Conservation (phyloP, 768 basidiomycete species). For the Pilatotrama ljubarskyi region DNA sequence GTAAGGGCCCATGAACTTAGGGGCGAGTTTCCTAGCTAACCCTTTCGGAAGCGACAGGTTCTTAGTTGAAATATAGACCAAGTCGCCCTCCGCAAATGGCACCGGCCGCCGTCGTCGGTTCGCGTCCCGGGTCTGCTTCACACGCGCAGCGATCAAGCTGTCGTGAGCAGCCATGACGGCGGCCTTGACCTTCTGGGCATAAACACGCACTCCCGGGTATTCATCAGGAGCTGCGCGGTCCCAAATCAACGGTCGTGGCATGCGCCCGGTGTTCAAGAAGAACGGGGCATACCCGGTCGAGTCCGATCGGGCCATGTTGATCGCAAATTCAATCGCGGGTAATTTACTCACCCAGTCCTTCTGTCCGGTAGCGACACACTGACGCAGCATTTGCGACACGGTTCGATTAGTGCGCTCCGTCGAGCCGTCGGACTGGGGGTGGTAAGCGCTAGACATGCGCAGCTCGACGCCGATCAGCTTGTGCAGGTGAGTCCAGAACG, state of each 20-base stretch:
- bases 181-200: constrained; percentile 25
- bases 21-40: constrained; percentile 36
- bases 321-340: constrained; percentile 40
- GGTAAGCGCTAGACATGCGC: constrained; percentile 30
- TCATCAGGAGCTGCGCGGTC: constrained; percentile 1
- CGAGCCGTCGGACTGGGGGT: constrained; percentile 35
- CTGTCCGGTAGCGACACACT: constrained; percentile 12
- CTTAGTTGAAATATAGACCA: constrained; percentile 40
- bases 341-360: constrained; percentile 34
- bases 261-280: constrained; percentile 26
- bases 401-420: constrained; percentile 25
- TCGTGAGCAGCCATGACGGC: constrained; percentile 38
- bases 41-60: constrained; percentile 38
- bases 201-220: constrained; percentile 30
- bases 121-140: constrained; percentile 33
- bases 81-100: constrained; percentile 27
- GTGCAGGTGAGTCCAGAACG: constrained; percentile 34
- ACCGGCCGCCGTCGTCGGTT: constrained; percentile 28
- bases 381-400: constrained; percentile 22
- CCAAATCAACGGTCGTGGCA: constrained; percentile 33
- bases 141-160: constrained; percentile 35
- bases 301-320: constrained; percentile 34
- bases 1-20: constrained; percentile 43
- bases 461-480: constrained; percentile 23
- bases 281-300: constrained; percentile 40